Evolutionary conservation across 2,329 filamentous ascomycete genomes (phyloP).

Genomic region (Nakataea oryzae): DNA sequence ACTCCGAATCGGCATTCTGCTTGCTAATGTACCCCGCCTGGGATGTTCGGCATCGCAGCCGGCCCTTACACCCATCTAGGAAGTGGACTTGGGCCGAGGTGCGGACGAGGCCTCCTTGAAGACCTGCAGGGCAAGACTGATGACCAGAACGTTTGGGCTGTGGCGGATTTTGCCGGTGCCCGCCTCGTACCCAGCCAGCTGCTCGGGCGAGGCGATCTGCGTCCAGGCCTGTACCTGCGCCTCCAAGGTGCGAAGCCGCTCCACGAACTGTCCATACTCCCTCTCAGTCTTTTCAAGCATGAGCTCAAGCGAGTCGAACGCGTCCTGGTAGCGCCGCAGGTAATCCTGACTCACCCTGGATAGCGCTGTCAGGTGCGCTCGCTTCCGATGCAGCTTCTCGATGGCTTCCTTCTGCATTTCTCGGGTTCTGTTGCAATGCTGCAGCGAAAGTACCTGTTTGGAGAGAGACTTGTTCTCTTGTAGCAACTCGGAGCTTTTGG

Average conservation of each 20-base stretch:
- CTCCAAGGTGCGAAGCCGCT: background rate
- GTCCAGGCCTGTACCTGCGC: background rate
- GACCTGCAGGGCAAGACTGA: background rate
- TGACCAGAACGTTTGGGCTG: background rate
- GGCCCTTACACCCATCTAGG: no score
- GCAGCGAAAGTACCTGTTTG: background rate
- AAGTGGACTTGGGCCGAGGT: no score
- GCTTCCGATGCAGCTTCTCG: background rate
- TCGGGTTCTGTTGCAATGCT: background rate
- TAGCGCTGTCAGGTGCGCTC: background rate
- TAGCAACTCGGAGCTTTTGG: background rate
- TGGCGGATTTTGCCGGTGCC: background rate
- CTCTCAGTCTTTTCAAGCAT: background rate
- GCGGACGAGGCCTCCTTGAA: background rate
- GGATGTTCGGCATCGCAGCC: no score
- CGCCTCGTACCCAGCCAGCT: background rate
- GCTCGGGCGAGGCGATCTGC: background rate
- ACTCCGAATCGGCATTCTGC: no score
- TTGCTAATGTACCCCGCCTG: no score
- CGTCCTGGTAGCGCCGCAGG: background rate
- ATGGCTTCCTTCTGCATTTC: background rate
- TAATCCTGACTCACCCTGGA: background rate
- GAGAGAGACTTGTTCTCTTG: background rate
- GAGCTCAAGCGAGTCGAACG: background rate
- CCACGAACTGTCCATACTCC: background rate